Evolutionary conservation across 805 yeast genomes (phyloP).

Genomic region (Suhomyces sp.): DNA sequence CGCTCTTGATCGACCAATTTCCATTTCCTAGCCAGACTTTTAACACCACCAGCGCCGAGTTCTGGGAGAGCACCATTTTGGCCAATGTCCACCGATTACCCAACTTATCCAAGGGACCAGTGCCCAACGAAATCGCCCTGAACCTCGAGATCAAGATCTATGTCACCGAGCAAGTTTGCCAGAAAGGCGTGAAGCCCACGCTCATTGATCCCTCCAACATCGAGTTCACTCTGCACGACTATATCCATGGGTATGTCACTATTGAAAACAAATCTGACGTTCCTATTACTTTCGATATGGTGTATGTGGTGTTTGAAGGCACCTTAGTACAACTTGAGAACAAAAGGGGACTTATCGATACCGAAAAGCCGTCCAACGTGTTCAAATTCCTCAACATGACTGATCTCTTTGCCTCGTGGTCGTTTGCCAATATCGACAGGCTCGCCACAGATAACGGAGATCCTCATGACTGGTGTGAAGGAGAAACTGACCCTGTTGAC

Average conservation of each 20-base stretch:
- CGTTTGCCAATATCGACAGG: slow-evolving; percentile 42
- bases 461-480: slow-evolving; percentile 41
- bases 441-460: slow-evolving; percentile 28
- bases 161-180: slow-evolving; percentile 39
- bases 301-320: slow-evolving; percentile 44
- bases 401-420: slow-evolving; percentile 44
- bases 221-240: slow-evolving; percentile 42
- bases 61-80: slow-evolving; percentile 37
- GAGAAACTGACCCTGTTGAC: slow-evolving; percentile 43
- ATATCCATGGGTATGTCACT: slow-evolving; percentile 42
- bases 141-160: slow-evolving; percentile 30
- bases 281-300: slow-evolving; percentile 43
- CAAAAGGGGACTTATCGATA: slow-evolving; percentile 16
- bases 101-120: slow-evolving; percentile 21
- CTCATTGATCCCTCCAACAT: slow-evolving; percentile 28
- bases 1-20: slow-evolving; percentile 4
- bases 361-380: slow-evolving; percentile 25
- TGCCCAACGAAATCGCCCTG: slow-evolving; percentile 16
- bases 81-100: slow-evolving; percentile 41
- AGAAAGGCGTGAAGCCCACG: slow-evolving; percentile 35
- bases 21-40: slow-evolving; percentile 18
- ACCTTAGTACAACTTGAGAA: slow-evolving; percentile 25
- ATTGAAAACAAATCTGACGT: slow-evolving; percentile 25
- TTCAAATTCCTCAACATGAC: slow-evolving; percentile 42
- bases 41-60: slow-evolving; percentile 25